A percentile compares a stretch with the other conserved stretches of the same genome.
phyloP scores from a whole-genome alignment of 305 asterid genomes.

The Rubia balearica region DNA sequence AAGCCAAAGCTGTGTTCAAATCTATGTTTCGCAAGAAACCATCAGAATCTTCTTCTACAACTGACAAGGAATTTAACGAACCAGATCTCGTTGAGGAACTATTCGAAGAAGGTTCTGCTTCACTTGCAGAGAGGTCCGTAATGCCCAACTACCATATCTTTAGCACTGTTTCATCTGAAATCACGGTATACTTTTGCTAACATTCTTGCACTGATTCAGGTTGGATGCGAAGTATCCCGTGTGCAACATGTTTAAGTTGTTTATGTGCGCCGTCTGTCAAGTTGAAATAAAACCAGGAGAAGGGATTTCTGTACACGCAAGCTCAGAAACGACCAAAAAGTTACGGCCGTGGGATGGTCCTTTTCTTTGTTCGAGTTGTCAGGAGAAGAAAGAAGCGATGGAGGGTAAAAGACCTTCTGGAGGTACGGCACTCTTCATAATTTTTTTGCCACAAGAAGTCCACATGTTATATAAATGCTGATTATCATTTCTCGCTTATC shows the following conservation, averaged over 20 bases:
- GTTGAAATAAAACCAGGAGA: constrained; percentile 86
- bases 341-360: constrained; percentile 99
- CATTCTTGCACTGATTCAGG: constrained; percentile 33
- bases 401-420: constrained; percentile 83
- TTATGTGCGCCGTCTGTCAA: constrained; percentile 95
- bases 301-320: constrained; percentile 79
- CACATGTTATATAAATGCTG: constrained; percentile 9
- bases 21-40: constrained; percentile 70
- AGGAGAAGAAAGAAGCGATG: constrained; percentile 95
- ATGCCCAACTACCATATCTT: background rate
- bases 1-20: constrained; percentile 71
- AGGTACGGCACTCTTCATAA: constrained; percentile 33
- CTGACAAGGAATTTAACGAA: constrained; percentile 54
- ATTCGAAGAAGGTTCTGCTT: constrained; percentile 93
- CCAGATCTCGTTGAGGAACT: constrained; percentile 82
- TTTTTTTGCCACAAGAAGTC: constrained; percentile 13
- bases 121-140: constrained; percentile 76
- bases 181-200: background rate
- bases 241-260: constrained; percentile 90
- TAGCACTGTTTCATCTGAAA: background rate
- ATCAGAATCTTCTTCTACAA: constrained; percentile 57
- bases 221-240: constrained; percentile 85
- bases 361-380: constrained; percentile 90
- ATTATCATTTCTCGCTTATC: constrained; percentile 18
- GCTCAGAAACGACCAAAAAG: constrained; percentile 45